A percentile compares a stretch with the other conserved stretches of the same genome.
Conservation (phyloP, 768 basidiomycete species). For the Naganishia friedmannii region DNA sequence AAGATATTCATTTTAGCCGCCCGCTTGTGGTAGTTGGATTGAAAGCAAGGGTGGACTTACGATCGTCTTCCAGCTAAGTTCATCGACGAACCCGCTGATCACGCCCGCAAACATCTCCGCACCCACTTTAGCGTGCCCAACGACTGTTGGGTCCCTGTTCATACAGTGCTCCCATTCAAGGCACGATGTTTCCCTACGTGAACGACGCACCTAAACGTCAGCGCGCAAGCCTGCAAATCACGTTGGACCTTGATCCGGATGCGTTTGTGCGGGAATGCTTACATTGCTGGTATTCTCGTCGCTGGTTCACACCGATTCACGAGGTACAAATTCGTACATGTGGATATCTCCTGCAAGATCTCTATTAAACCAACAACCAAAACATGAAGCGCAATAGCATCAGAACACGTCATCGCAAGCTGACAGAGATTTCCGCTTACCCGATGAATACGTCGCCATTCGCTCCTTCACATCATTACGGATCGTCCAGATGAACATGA, state of each 20-base stretch:
- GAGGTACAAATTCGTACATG: conserved; percentile 75
- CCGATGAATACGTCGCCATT: conserved; percentile 81
- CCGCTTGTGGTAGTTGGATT: too few relatives aligned
- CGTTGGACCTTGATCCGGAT: too few relatives aligned
- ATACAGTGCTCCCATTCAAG: conserved; percentile 88
- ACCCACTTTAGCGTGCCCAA: conserved; percentile 82
- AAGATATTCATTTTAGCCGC: too few relatives aligned
- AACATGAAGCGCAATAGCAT: neutral
- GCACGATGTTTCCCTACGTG: conserved; percentile 68
- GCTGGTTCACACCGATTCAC: conserved; percentile 72
- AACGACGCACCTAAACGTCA: neutral
- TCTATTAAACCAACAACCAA: conserved; percentile 56
- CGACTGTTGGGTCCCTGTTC: conserved; percentile 85
- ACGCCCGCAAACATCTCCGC: conserved; percentile 95
- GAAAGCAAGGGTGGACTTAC: conserved; percentile 56
- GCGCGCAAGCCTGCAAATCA: neutral
- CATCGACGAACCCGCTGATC: conserved; percentile 93
- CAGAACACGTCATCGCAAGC: neutral
- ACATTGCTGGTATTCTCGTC: conserved; percentile 80
- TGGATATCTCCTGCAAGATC: conserved; percentile 85
- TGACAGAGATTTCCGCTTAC: conserved; percentile 56
- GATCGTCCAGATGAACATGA: conserved; percentile 84
- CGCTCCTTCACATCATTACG: conserved; percentile 84
- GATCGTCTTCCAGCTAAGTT: conserved; percentile 94
- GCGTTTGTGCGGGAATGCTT: conserved; percentile 25